phyloP scores from a whole-genome alignment of 2,329 filamentous ascomycete species.

The Beauveria sp. region DNA sequence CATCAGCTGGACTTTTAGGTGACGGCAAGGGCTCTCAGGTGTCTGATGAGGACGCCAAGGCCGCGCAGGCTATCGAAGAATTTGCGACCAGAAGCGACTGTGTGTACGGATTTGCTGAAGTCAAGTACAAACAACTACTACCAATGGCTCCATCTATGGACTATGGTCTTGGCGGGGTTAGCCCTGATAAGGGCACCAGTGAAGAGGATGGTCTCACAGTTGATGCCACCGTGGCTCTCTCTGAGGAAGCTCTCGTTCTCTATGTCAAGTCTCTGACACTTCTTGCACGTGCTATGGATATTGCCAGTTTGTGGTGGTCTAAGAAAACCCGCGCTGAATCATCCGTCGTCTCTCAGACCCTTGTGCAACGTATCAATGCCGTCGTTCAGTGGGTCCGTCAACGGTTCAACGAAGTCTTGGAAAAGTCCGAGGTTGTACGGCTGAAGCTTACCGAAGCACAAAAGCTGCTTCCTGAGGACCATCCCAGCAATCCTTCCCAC shows the following conservation, averaged over 20 bases:
- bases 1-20: constrained; percentile 55
- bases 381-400: constrained; percentile 92
- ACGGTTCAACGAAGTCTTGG: constrained; percentile 93
- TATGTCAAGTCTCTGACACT: constrained; percentile 92
- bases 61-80: constrained; percentile 80
- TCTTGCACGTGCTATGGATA: constrained; percentile 90
- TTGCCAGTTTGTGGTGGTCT: constrained; percentile 87
- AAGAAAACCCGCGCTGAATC: constrained; percentile 64
- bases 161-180: constrained; percentile 59
- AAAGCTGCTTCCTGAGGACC: constrained; percentile 71
- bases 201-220: constrained; percentile 73
- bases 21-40: constrained; percentile 51
- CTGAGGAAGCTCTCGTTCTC: constrained; percentile 88
- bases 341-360: constrained; percentile 36
- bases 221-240: constrained; percentile 78
- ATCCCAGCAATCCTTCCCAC: constrained; percentile 80
- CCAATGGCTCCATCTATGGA: constrained; percentile 75
- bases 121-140: constrained; percentile 96
- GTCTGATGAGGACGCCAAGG: constrained; percentile 68
- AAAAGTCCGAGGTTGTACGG: constrained; percentile 93
- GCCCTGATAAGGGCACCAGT: constrained; percentile 41
- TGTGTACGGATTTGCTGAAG: constrained; percentile 94
- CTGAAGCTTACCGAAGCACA: constrained; percentile 82
- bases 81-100: constrained; percentile 90
- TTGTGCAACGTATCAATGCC: constrained; percentile 71